Evolutionary conservation across 2,329 filamentous ascomycete genomes (phyloP).

Genomic region (Ilyonectria destructans): DNA sequence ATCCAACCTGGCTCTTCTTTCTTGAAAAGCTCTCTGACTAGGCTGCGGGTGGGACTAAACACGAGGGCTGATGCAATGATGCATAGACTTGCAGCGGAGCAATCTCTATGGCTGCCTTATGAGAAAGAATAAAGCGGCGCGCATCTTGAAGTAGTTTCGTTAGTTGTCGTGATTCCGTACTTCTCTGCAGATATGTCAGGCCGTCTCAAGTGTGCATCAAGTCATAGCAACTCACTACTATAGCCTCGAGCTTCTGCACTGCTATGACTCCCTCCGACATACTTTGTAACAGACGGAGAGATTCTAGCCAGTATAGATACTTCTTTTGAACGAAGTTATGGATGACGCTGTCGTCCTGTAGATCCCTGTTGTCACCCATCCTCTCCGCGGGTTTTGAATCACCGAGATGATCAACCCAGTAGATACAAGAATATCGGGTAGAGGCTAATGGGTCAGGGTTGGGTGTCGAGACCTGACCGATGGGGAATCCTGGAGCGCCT

Average conservation of each 20-base stretch:
- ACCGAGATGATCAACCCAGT: slow-evolving; percentile 39
- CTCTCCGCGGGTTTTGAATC: too few species aligned
- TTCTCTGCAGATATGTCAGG: too few species aligned
- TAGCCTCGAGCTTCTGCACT: not conserved
- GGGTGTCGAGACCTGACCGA: slow-evolving; percentile 26
- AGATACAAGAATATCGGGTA: slow-evolving; percentile 36
- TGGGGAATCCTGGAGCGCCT: slow-evolving; percentile 13
- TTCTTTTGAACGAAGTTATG: not conserved
- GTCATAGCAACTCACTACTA: not conserved
- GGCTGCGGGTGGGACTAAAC: not conserved
- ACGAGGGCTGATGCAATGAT: not conserved
- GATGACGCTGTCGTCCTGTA: not conserved
- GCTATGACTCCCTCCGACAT: not conserved
- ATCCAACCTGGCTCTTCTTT: not conserved
- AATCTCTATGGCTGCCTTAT: not conserved
- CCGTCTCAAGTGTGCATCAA: not conserved
- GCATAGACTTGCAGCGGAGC: not conserved
- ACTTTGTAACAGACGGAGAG: not conserved
- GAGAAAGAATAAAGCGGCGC: too few species aligned
- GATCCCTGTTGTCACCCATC: not conserved
- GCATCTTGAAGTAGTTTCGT: too few species aligned
- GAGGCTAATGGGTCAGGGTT: slow-evolving; percentile 30
- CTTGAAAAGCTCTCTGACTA: not conserved
- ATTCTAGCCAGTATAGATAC: not conserved
- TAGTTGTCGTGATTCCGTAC: too few species aligned